Percentiles rank a stretch among this genome's conserved stretches.
Evolutionary conservation across 2,329 filamentous ascomycete species (phyloP).

Genomic region (Pestalotiopsis sp.): DNA sequence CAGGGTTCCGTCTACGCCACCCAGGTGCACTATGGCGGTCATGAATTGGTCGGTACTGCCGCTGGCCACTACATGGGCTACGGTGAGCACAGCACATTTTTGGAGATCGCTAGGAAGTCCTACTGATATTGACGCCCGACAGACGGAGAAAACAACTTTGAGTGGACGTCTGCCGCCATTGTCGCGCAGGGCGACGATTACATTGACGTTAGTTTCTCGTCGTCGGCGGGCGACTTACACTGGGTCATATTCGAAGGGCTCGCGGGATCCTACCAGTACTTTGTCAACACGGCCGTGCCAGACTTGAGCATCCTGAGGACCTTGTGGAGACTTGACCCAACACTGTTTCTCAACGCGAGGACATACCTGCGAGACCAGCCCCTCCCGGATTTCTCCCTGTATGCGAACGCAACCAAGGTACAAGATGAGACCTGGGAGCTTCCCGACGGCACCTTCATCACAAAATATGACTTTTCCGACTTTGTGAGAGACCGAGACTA

Average conservation of each 20-base stretch:
- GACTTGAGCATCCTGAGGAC: constrained; percentile 52
- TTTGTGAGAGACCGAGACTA: constrained; percentile 41
- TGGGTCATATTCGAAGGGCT: constrained; percentile 54
- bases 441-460: constrained; percentile 50
- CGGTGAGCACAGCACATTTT: constrained; percentile 22
- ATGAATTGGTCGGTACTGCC: constrained; percentile 31
- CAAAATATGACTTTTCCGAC: constrained; percentile 49
- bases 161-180: constrained; percentile 49
- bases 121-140: background rate
- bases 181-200: constrained; percentile 38
- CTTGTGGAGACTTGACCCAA: constrained; percentile 51
- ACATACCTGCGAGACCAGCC: constrained; percentile 47
- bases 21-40: constrained; percentile 29
- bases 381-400: constrained; percentile 46
- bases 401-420: constrained; percentile 47
- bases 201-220: constrained; percentile 52
- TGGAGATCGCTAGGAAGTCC: background rate
- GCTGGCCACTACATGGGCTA: constrained; percentile 34
- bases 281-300: constrained; percentile 52
- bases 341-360: constrained; percentile 46
- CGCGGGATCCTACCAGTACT: constrained; percentile 55
- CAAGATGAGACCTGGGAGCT: constrained; percentile 57
- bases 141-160: constrained; percentile 51
- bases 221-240: constrained; percentile 50
- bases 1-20: constrained; percentile 28